Conservation (phyloP, 2,329 filamentous ascomycete species). For the Leptographium flavum region DNA sequence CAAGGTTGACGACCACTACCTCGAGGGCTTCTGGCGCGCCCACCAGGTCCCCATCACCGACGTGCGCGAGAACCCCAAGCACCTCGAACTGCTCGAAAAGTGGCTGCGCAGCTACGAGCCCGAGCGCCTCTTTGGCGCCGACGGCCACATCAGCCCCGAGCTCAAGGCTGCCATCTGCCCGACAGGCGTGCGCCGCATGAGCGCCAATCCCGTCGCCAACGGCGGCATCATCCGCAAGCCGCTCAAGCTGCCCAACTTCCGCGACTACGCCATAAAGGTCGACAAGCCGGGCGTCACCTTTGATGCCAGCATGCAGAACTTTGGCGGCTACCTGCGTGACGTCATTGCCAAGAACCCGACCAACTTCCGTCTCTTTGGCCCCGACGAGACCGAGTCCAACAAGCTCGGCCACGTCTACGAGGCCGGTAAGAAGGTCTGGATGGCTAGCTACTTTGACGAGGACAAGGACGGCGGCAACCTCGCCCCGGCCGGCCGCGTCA, state of each 20-base stretch:
- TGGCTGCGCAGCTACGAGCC: constrained; percentile 71
- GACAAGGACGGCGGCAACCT: constrained; percentile 63
- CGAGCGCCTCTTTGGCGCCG: constrained; percentile 52
- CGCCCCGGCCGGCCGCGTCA: constrained; percentile 52
- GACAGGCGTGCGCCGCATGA: constrained; percentile 54
- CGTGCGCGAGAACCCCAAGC: constrained; percentile 47
- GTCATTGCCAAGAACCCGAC: constrained; percentile 48
- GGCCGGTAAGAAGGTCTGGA: constrained; percentile 65
- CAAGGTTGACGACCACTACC: constrained; percentile 54
- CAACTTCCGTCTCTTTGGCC: constrained; percentile 64
- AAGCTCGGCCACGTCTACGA: constrained; percentile 60
- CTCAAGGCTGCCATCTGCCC: constrained; percentile 51
- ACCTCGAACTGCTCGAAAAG: constrained; percentile 53
- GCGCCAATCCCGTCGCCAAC: constrained; percentile 62
- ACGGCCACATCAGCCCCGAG: constrained; percentile 48
- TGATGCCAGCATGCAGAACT: constrained; percentile 54
- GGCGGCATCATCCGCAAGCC: constrained; percentile 54
- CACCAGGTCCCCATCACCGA: constrained; percentile 68
- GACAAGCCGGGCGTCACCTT: constrained; percentile 42
- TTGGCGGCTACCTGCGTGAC: constrained; percentile 53
- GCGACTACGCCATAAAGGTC: constrained; percentile 48
- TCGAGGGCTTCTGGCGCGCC: constrained; percentile 65
- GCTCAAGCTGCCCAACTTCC: constrained; percentile 56
- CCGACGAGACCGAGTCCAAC: constrained; percentile 72
- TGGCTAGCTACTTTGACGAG: constrained; percentile 65